These are phyloP conservation scores for Colletotrichum brevisporum DNA, from an alignment of 2,329 filamentous ascomycete species.

Conservation along the genomic window DNA sequence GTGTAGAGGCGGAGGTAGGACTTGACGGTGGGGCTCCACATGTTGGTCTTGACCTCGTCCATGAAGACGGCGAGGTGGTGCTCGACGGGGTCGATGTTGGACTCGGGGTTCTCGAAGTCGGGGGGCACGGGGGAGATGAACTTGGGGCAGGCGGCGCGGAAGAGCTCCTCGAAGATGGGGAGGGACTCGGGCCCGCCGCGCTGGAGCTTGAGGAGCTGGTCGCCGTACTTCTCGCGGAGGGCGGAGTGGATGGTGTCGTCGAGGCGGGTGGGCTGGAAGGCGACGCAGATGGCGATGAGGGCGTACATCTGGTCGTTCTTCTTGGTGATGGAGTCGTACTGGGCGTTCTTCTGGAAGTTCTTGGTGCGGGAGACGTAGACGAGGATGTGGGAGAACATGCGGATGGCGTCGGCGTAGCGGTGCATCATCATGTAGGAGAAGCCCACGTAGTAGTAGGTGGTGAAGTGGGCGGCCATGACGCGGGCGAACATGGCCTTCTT, in stretches of 20 bases:
- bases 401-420: slow-evolving; percentile 98
- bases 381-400: slow-evolving; percentile 99
- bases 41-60: slow-evolving; percentile 99
- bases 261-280: slow-evolving; percentile 95
- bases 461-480: slow-evolving; percentile 99
- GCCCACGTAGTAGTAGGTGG: slow-evolving; percentile 99
- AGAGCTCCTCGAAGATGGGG: slow-evolving; percentile 97
- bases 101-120: slow-evolving; percentile 95
- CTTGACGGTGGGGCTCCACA: slow-evolving; percentile 97
- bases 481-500: slow-evolving; percentile 99
- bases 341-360: slow-evolving; percentile 99
- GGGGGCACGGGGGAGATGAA: slow-evolving; percentile 98
- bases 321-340: slow-evolving; percentile 99
- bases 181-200: slow-evolving; percentile 95
- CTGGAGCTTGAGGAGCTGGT: slow-evolving; percentile 97
- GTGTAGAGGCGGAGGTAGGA: slow-evolving; percentile 99
- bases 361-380: slow-evolving; percentile 99
- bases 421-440: slow-evolving; percentile 99
- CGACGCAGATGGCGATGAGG: slow-evolving; percentile 97
- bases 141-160: slow-evolving; percentile 97
- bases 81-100: slow-evolving; percentile 97
- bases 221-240: slow-evolving; percentile 98
- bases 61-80: slow-evolving; percentile 99
- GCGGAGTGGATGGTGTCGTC: slow-evolving; percentile 99
- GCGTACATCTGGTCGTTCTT: slow-evolving; percentile 99